Evolutionary conservation across 2,329 filamentous ascomycete species (phyloP), one percentile per base, ranked within the genome.

Genomic region (Nothophaeocryptopus gaeumannii): DNA sequence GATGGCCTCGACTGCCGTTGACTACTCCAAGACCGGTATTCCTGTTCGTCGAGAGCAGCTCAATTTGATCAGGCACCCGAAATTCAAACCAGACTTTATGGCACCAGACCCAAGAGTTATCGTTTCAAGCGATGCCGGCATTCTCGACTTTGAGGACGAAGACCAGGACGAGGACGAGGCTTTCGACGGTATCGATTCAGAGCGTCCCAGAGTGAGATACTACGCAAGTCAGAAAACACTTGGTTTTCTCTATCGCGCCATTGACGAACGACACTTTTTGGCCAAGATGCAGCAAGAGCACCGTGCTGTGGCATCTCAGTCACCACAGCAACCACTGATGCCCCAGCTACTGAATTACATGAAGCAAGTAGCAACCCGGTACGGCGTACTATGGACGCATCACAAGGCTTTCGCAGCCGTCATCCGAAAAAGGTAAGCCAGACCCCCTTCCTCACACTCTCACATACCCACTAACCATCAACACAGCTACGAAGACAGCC

Each of bases 261-360:
- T 95, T 9, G 82, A 95, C 58, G 88, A 93, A 66, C 74, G 76
- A 39, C 76, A 78, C 45, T 86, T 91, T 37, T 85, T 84, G 73
- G 59, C 68, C 8, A 65, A 78, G 5, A 68, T 83, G 54, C 61
- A 66, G 32, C 31, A 48, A 4, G 49, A 60, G 8, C 54, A 55
- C 15, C 49, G 58, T 4, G 30, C 37, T 10, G 35, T 63, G 11
- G 58, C 42, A 0, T 13, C 62, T 8, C 55, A 13, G 39, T 2
- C 59, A 31, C 33, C 42, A 5, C 34, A 31, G 20, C 35, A 29
- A 20, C 41, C 42, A 15, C 41, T 69, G 47, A 50, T 70, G 56
- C 29, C 62, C 20, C 52, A 50, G 5, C 63, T 79, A 2, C 71
- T 72, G 61, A 44, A 58, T 3, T 74, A 75, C 53, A 59, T 78